Percentiles rank a stretch among this genome's conserved stretches.
Conservation (phyloP, 2,329 filamentous ascomycete genomes). For the Thielaviopsis euricoi region DNA sequence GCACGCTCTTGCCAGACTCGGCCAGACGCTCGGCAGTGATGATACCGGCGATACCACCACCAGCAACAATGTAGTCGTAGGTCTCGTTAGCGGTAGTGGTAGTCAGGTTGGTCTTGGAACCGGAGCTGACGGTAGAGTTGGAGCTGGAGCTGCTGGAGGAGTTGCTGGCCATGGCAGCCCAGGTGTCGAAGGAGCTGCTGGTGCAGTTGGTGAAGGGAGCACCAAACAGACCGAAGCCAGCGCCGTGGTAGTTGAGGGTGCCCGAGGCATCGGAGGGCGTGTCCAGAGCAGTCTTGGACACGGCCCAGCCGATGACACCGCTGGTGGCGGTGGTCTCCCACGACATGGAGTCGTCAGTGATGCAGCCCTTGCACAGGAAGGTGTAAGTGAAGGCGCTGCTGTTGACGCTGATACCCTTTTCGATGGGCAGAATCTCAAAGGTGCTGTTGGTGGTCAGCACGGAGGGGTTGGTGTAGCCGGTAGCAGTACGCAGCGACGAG, state of each 20-base stretch:
- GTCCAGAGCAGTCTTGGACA: slow-evolving; percentile 19
- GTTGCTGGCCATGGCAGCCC: slow-evolving; percentile 15
- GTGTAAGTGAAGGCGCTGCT: slow-evolving; percentile 35
- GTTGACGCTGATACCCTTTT: slow-evolving; percentile 35
- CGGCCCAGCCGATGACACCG: slow-evolving; percentile 24
- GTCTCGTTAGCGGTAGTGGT: slow-evolving; percentile 29
- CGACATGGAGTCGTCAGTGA: slow-evolving; percentile 18
- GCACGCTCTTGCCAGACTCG: slow-evolving; percentile 40
- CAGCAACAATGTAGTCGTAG: slow-evolving; percentile 18
- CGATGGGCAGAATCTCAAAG: slow-evolving; percentile 25
- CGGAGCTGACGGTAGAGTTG: slow-evolving; percentile 27
- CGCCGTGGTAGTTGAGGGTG: slow-evolving; percentile 23
- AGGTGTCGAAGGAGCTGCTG: slow-evolving; percentile 15
- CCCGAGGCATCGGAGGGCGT: slow-evolving; percentile 19
- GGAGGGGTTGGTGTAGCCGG: slow-evolving; percentile 29
- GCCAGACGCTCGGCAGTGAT: slow-evolving; percentile 19
- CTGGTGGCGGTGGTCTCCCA: slow-evolving; percentile 17
- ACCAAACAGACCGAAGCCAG: slow-evolving; percentile 23
- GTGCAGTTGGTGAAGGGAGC: slow-evolving; percentile 22
- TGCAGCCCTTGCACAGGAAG: slow-evolving; percentile 32
- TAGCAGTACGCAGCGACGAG: slow-evolving; percentile 18
- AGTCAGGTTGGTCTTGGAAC: slow-evolving; percentile 29
- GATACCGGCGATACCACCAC: slow-evolving; percentile 19
- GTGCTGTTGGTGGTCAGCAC: slow-evolving; percentile 26
- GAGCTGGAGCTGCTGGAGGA: slow-evolving; percentile 20